A percentile compares a stretch with the other conserved stretches of the same genome.
These are phyloP conservation scores for Stipa capillata DNA, from an alignment of 176 grass and related monocot genomes.

Conservation along the genomic window DNA sequence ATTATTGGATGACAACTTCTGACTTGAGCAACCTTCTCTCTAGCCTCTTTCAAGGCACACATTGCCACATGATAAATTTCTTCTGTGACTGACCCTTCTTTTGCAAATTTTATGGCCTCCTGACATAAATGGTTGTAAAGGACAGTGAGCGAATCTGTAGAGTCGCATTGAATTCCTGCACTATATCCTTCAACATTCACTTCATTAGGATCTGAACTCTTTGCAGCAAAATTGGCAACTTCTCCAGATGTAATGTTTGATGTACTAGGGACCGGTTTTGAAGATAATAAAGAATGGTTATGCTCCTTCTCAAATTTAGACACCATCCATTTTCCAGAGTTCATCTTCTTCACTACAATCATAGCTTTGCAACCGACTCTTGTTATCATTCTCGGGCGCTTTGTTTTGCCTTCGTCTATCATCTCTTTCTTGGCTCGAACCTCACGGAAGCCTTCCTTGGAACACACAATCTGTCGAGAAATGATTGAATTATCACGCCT, in stretches of 20 bases:
- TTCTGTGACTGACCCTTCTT: slow-evolving; percentile 77
- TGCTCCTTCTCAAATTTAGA: slow-evolving; percentile 95
- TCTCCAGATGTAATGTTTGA: slow-evolving; percentile 34
- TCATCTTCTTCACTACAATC: slow-evolving; percentile 70
- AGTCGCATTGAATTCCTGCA: slow-evolving; percentile 18
- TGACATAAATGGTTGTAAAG: slow-evolving; percentile 71
- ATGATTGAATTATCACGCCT: slow-evolving; percentile 89
- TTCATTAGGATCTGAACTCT: background rate
- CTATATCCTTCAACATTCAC: slow-evolving; percentile 25
- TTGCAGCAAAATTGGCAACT: slow-evolving; percentile 18
- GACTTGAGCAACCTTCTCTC: slow-evolving; percentile 67
- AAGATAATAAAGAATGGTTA: slow-evolving; percentile 56
- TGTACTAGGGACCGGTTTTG: slow-evolving; percentile 19
- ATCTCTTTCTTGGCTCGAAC: slow-evolving; percentile 47
- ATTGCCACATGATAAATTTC: slow-evolving; percentile 79
- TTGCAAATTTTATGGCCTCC: slow-evolving; percentile 82
- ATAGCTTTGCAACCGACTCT: slow-evolving; percentile 86
- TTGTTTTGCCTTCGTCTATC: slow-evolving; percentile 58
- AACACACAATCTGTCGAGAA: slow-evolving; percentile 90
- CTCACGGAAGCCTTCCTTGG: slow-evolving; percentile 81
- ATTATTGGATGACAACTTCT: slow-evolving; percentile 30
- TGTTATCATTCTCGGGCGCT: slow-evolving; percentile 62
- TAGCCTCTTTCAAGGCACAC: slow-evolving; percentile 73
- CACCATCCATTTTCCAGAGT: slow-evolving; percentile 83
- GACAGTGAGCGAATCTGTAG: slow-evolving; percentile 38